These are phyloP conservation scores for Ustilago curta DNA, from an alignment of 1,284 basidiomycete species.

Conservation along the genomic window DNA sequence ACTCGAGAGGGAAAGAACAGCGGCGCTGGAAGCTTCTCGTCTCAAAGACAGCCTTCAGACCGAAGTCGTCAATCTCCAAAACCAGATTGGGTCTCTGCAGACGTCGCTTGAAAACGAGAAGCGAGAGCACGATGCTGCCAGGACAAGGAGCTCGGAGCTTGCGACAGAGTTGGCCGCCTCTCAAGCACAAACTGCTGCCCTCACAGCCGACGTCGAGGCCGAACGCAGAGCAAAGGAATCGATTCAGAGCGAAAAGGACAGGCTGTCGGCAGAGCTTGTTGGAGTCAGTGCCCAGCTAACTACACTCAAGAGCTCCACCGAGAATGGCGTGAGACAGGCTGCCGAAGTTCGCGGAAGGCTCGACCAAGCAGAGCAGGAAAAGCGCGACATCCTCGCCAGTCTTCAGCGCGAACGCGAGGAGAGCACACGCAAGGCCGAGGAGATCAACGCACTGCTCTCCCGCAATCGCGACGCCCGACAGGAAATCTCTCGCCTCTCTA, in stretches of 20 bases:
- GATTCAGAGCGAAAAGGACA: constrained; percentile 37
- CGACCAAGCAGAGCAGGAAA: constrained; percentile 62
- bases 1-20: constrained; percentile 19
- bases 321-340: constrained; percentile 48
- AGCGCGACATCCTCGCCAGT: constrained; percentile 62
- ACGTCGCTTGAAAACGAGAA: constrained; percentile 44
- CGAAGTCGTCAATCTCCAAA: constrained; percentile 39
- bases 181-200: constrained; percentile 30
- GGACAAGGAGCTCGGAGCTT: constrained; percentile 21
- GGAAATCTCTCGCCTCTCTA: constrained; percentile 54
- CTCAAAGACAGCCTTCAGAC: constrained; percentile 43
- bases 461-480: constrained; percentile 56
- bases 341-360: constrained; percentile 48
- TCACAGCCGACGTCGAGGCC: constrained; percentile 38
- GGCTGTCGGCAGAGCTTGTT: constrained; percentile 48
- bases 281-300: constrained; percentile 49
- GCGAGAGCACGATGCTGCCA: constrained; percentile 40
- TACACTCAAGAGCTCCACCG: constrained; percentile 42
- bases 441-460: constrained; percentile 51
- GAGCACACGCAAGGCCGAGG: constrained; percentile 56
- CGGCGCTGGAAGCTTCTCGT: constrained; percentile 18
- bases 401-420: constrained; percentile 65
- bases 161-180: constrained; percentile 42
- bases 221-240: constrained; percentile 51
- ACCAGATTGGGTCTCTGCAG: constrained; percentile 36